These are phyloP conservation scores for Dryadomyces sulphureus DNA, from an alignment of 2,329 filamentous ascomycete species.

Conservation along the genomic window DNA sequence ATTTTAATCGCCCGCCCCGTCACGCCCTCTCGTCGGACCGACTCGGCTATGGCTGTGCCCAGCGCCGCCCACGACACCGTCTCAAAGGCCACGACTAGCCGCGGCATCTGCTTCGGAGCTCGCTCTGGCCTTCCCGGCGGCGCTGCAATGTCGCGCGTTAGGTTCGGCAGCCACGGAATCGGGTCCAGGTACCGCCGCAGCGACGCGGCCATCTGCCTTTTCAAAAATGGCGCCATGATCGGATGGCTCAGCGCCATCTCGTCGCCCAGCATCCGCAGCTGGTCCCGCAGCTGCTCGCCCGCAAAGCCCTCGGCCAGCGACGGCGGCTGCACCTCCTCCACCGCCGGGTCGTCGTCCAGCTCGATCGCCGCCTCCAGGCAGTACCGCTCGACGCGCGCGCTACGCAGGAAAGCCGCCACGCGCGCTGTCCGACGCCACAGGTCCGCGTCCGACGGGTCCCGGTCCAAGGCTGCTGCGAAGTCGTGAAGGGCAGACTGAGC, in stretches of 20 bases:
- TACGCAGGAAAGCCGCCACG: conserved; percentile 42
- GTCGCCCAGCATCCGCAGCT: conserved; percentile 38
- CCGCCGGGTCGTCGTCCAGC: conserved; percentile 49
- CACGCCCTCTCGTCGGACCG: conserved; percentile 19
- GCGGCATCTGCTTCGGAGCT: conserved; percentile 5
- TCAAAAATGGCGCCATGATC: conserved; percentile 40
- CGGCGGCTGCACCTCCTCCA: conserved; percentile 46
- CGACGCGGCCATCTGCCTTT: conserved; percentile 32
- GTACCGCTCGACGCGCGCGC: conserved; percentile 41
- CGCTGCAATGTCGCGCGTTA: conserved; percentile 22
- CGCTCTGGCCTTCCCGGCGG: not conserved
- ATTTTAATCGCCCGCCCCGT: conserved; percentile 21
- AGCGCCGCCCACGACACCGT: conserved; percentile 27
- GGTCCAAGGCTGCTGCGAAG: conserved; percentile 44
- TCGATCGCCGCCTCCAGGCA: conserved; percentile 53
- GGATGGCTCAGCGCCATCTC: conserved; percentile 44
- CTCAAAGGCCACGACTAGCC: conserved; percentile 17
- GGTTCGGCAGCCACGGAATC: conserved; percentile 45
- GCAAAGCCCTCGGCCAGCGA: conserved; percentile 49
- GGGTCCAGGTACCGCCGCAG: conserved; percentile 44
- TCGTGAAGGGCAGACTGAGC: conserved; percentile 36
- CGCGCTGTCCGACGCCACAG: conserved; percentile 47
- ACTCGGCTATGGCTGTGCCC: conserved; percentile 24
- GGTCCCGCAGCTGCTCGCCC: conserved; percentile 44
- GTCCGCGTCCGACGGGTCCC: conserved; percentile 53